Conservation (phyloP, 2,329 filamentous ascomycete genomes). For the Fusarium secorum region DNA sequence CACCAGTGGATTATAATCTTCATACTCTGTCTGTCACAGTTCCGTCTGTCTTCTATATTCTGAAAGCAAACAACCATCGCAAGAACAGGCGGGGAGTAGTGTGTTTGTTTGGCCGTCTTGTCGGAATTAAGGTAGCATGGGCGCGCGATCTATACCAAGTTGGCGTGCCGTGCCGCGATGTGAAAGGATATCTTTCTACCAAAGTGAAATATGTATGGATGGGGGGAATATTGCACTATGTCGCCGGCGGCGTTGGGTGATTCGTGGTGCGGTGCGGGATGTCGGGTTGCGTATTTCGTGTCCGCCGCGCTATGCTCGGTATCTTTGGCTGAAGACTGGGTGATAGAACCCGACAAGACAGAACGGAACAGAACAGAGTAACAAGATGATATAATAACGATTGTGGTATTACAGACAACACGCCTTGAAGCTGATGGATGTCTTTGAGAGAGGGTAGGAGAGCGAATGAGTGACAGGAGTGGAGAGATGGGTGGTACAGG, state of each 20-base stretch:
- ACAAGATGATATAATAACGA: background rate
- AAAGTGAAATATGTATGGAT: constrained; percentile 13
- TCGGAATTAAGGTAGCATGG: constrained; percentile 28
- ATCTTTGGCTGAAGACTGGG: constrained; percentile 18
- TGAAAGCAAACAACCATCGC: constrained; percentile 3
- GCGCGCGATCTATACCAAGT: constrained; percentile 18
- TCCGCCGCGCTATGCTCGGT: constrained; percentile 25
- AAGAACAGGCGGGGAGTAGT: constrained; percentile 15
- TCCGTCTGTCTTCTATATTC: constrained; percentile 15
- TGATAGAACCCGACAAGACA: constrained; percentile 1
- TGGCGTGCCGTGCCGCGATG: constrained; percentile 13
- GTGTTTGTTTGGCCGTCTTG: constrained; percentile 20
- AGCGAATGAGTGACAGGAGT: constrained; percentile 14
- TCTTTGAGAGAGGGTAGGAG: constrained; percentile 13
- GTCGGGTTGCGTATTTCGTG: constrained; percentile 24
- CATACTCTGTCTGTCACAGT: constrained; percentile 12
- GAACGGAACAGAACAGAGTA: constrained; percentile 3
- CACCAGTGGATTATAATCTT: background rate
- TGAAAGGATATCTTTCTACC: constrained; percentile 15
- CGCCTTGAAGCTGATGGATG: constrained; percentile 10
- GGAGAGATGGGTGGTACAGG: constrained; percentile 1
- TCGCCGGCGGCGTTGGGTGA: constrained; percentile 14
- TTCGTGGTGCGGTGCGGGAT: constrained; percentile 11
- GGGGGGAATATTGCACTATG: constrained; percentile 12
- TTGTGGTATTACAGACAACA: constrained; percentile 14